phyloP scores from a whole-genome alignment of 164 flowering plant species.

The Cinnamomum chago region DNA sequence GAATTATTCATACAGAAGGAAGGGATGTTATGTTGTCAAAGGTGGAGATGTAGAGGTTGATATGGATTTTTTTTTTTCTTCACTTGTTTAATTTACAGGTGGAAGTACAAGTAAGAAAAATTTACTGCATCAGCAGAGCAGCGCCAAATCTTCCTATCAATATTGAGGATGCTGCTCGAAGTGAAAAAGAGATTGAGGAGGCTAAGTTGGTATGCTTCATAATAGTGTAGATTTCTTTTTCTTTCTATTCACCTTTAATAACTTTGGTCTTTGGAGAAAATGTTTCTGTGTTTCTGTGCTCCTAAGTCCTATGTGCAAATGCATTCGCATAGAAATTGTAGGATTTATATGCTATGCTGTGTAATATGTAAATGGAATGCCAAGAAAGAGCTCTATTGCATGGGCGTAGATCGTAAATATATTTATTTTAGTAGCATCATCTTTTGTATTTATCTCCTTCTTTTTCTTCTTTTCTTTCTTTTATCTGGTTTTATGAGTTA shows the following conservation, averaged over 20 bases:
- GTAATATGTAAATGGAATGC: not conserved
- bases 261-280: too few species aligned
- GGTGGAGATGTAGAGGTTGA: too few species aligned
- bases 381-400: not conserved
- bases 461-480: not conserved
- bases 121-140: constrained; percentile 69
- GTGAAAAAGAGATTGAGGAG: constrained; percentile 74
- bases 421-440: too few species aligned
- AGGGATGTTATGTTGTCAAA: too few species aligned
- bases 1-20: too few species aligned
- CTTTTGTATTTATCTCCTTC: too few species aligned
- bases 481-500: not conserved
- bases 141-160: constrained; percentile 64
- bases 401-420: not conserved
- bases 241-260: too few species aligned
- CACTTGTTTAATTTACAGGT: constrained; percentile 42
- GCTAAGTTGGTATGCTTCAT: constrained; percentile 26
- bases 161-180: constrained; percentile 93
- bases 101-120: constrained; percentile 69
- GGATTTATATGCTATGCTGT: not conserved
- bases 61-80: too few species aligned
- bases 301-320: too few species aligned
- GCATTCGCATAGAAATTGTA: too few species aligned
- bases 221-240: too few species aligned
- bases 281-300: too few species aligned